A percentile compares a stretch with the other conserved stretches of the same genome.
Evolutionary conservation across 2,329 filamentous ascomycete genomes (phyloP).

Genomic region (Shiraia bambusicola): DNA sequence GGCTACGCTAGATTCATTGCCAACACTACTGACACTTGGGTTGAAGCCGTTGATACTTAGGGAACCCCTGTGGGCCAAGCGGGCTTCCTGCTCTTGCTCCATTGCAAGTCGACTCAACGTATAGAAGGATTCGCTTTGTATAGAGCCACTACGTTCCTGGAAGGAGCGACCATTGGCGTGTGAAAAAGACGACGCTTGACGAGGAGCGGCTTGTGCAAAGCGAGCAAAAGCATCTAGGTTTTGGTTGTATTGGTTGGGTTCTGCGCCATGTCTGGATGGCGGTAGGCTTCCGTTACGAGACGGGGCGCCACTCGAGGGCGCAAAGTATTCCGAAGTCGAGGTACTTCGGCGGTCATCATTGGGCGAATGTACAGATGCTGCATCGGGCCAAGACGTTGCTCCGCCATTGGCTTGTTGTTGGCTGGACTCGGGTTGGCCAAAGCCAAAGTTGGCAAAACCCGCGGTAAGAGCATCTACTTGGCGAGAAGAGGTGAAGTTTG

Average conservation of each 20-base stretch:
- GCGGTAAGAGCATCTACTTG: constrained; percentile 36
- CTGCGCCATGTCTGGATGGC: constrained; percentile 55
- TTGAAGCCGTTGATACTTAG: constrained; percentile 33
- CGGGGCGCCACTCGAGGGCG: constrained; percentile 46
- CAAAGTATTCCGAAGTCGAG: constrained; percentile 48
- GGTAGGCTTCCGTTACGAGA: constrained; percentile 60
- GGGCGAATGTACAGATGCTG: constrained; percentile 43
- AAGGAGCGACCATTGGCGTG: constrained; percentile 47
- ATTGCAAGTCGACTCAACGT: constrained; percentile 39
- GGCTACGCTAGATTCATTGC: constrained; percentile 23
- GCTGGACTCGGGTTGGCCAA: constrained; percentile 33
- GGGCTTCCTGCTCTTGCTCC: constrained; percentile 39
- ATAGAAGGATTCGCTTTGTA: constrained; percentile 42
- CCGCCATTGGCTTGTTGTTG: constrained; percentile 29
- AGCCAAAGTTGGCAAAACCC: constrained; percentile 37
- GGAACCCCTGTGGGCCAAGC: constrained; percentile 36
- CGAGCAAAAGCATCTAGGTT: constrained; percentile 31
- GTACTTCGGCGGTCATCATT: constrained; percentile 46
- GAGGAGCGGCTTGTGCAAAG: constrained; percentile 43
- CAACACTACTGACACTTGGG: constrained; percentile 22
- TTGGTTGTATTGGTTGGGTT: constrained; percentile 41
- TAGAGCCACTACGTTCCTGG: constrained; percentile 43
- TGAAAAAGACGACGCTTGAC: constrained; percentile 52
- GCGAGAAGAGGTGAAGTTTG: constrained; percentile 35
- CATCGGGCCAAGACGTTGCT: constrained; percentile 39